phyloP scores from a whole-genome alignment of 805 yeast species.

The Starmerella etchellsii region DNA sequence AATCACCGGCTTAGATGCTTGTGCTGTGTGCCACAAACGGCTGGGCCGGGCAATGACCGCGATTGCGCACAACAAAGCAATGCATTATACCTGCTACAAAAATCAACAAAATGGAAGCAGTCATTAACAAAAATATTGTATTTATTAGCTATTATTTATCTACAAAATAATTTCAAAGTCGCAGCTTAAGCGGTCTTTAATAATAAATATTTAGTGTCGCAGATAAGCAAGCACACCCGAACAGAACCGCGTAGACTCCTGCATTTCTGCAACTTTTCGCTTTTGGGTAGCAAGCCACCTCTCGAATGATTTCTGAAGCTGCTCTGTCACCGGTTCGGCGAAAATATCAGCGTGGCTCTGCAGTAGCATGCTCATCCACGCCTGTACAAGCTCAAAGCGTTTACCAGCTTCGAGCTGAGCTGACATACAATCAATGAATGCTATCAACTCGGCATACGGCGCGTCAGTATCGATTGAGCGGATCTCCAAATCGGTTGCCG shows the following conservation, averaged over 20 bases:
- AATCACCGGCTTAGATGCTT: constrained; percentile 9
- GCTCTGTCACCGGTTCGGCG: constrained; percentile 20
- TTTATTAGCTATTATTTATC: background rate
- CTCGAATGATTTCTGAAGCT: constrained; percentile 36
- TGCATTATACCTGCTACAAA: constrained; percentile 16
- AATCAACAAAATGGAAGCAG: background rate
- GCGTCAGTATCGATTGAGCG: constrained; percentile 54
- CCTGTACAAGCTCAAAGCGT: constrained; percentile 70
- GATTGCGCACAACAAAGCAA: constrained; percentile 2
- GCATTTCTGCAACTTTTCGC: constrained; percentile 38
- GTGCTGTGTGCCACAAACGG: constrained; percentile 17
- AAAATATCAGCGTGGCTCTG: constrained; percentile 76
- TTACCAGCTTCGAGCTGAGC: constrained; percentile 42
- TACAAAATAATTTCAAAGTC: background rate
- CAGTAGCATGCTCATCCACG: constrained; percentile 61
- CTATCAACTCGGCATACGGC: constrained; percentile 53
- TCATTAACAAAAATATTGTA: background rate
- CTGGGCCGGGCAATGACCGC: constrained; percentile 18
- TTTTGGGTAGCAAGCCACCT: constrained; percentile 38
- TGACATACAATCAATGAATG: constrained; percentile 56
- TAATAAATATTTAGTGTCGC: constrained; percentile 1
- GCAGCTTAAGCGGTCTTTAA: no score
- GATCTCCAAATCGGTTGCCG: constrained; percentile 73
- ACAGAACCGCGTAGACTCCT: constrained; percentile 61
- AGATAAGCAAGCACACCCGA: constrained; percentile 46